Percentiles rank a stretch among this genome's conserved stretches.
phyloP scores from a whole-genome alignment of 1,284 basidiomycete species.

The Puccinia novopanici region DNA sequence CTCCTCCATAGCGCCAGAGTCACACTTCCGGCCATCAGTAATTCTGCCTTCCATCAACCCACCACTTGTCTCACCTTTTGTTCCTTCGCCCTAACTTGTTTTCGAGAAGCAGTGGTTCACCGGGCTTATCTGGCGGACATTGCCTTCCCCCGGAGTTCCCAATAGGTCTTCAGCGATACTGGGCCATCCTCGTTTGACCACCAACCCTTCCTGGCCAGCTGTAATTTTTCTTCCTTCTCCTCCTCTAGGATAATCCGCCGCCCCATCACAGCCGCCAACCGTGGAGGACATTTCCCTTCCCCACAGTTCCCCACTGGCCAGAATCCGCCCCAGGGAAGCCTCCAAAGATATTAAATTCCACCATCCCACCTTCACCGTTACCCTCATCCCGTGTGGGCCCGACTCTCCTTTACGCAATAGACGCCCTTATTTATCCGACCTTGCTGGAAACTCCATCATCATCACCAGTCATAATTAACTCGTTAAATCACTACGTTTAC shows the following conservation, averaged over 20 bases:
- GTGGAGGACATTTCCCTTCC: background rate
- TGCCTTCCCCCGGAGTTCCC: background rate
- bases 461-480: background rate
- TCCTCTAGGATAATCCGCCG: background rate
- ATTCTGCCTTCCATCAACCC: background rate
- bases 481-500: background rate
- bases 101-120: background rate
- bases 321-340: background rate
- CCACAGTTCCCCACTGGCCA: background rate
- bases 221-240: background rate
- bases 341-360: background rate
- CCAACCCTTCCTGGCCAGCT: background rate
- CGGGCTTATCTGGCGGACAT: background rate
- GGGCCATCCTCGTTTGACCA: background rate
- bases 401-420: background rate
- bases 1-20: slow-evolving; percentile 2
- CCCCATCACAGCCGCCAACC: background rate
- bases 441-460: background rate
- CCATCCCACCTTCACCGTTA: background rate
- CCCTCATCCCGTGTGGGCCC: background rate
- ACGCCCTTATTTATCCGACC: slow-evolving; percentile 2
- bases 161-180: background rate
- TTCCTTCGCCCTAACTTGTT: slow-evolving; percentile 11
- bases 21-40: background rate
- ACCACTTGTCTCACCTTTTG: background rate